Conservation (phyloP, 2,329 filamentous ascomycete species). For the Xylaria sp. region DNA sequence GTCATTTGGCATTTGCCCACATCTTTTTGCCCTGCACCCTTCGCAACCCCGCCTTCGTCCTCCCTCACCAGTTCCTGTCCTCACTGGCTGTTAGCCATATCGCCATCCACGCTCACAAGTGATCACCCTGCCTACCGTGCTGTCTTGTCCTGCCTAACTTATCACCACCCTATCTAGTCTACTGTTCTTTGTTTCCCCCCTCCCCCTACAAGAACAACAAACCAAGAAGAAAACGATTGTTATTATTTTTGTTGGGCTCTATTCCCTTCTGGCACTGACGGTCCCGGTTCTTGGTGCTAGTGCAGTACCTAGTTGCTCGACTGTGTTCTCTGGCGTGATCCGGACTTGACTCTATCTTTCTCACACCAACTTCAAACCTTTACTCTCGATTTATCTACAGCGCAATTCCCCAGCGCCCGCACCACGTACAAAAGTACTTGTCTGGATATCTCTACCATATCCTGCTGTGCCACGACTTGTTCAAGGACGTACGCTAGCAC, state of each 20-base stretch:
- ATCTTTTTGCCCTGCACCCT: conserved; percentile 34
- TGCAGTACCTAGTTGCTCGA: conserved; percentile 29
- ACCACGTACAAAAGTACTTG: conserved; percentile 9
- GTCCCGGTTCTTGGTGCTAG: conserved; percentile 14
- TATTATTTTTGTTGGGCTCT: conserved; percentile 25
- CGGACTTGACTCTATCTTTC: conserved; percentile 17
- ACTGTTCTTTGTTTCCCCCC: conserved; percentile 13
- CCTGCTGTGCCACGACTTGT: conserved; percentile 30
- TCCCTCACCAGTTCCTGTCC: conserved; percentile 23
- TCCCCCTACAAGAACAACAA: conserved; percentile 5
- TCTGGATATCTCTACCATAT: conserved; percentile 7
- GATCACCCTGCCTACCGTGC: conserved; percentile 10
- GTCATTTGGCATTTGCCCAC: conserved; percentile 28
- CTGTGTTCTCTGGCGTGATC: conserved; percentile 33
- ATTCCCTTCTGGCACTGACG: conserved; percentile 27
- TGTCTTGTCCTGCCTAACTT: conserved; percentile 25
- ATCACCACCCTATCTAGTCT: conserved; percentile 22
- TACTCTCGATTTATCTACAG: conserved; percentile 13
- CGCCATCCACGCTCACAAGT: conserved; percentile 13
- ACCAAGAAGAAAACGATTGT: not conserved
- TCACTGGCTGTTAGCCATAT: conserved; percentile 30
- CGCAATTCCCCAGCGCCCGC: conserved; percentile 14
- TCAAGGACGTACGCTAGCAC: conserved; percentile 41
- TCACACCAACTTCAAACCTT: conserved; percentile 14
- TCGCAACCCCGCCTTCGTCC: conserved; percentile 38